Evolutionary conservation across 176 grass and related monocot species (phyloP).

Genomic region (Carex kokanica): DNA sequence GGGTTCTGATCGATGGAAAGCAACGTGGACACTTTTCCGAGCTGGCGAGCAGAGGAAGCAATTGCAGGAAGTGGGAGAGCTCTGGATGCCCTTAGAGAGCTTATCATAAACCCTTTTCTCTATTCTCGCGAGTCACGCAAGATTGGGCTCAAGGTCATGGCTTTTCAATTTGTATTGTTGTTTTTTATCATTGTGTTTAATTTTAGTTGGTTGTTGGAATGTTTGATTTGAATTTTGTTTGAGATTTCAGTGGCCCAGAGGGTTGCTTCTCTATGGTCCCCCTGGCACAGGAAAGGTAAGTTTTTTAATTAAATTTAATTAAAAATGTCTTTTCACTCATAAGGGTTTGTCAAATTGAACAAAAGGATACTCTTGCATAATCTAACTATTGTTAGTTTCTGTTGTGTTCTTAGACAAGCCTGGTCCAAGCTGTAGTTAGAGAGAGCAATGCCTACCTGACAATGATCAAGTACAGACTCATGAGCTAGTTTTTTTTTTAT

Average conservation of each 20-base stretch:
- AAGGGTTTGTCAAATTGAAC: not conserved
- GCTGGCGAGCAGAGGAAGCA: slow-evolving; percentile 55
- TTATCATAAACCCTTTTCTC: slow-evolving; percentile 59
- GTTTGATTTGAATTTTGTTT: not conserved
- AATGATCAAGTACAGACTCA: slow-evolving; percentile 53
- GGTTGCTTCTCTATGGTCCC: slow-evolving; percentile 81
- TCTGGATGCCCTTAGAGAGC: slow-evolving; percentile 65
- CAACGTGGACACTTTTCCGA: not conserved
- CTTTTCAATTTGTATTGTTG: not conserved
- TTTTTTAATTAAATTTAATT: not conserved
- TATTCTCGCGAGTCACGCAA: slow-evolving; percentile 46
- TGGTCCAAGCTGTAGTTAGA: slow-evolving; percentile 67
- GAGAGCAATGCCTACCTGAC: slow-evolving; percentile 72
- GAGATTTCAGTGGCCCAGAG: slow-evolving; percentile 61
- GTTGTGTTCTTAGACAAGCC: slow-evolving; percentile 58
- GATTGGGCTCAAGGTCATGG: slow-evolving; percentile 55
- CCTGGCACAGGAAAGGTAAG: slow-evolving; percentile 89
- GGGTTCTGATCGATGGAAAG: not conserved
- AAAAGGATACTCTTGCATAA: not conserved
- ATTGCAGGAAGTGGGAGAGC: slow-evolving; percentile 52
- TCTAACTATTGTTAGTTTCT: not conserved
- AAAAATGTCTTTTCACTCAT: not conserved
- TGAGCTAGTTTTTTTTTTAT: slow-evolving; percentile 5
- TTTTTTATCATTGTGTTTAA: not conserved
- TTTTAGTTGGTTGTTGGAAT: slow-evolving; percentile 7